These are phyloP conservation scores for Cryphonectria carpinicola DNA, from an alignment of 2,329 filamentous ascomycete genomes.

Conservation along the genomic window DNA sequence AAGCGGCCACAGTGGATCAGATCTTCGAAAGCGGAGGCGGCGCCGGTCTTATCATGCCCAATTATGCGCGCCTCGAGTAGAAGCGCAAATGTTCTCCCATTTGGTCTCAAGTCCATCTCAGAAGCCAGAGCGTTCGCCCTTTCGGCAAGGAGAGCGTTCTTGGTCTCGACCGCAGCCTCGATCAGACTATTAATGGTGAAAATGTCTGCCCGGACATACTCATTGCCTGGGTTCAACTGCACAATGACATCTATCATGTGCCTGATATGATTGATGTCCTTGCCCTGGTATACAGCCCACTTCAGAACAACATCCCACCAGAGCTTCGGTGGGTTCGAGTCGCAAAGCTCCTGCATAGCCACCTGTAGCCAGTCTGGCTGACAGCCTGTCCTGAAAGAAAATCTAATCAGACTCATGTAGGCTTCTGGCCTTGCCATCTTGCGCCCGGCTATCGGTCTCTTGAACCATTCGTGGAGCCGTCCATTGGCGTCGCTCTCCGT, in stretches of 20 bases:
- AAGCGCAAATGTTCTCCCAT: constrained; percentile 72
- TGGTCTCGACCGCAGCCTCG: constrained; percentile 68
- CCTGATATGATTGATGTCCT: constrained; percentile 71
- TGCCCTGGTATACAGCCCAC: constrained; percentile 73
- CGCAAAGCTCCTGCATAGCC: constrained; percentile 59
- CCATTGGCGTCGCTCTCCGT: constrained; percentile 62
- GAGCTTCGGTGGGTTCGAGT: constrained; percentile 52
- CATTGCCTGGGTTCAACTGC: constrained; percentile 50
- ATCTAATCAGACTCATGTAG: constrained; percentile 60
- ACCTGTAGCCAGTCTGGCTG: constrained; percentile 65
- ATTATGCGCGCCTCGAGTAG: constrained; percentile 78
- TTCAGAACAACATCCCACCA: constrained; percentile 76
- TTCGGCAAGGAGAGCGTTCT: constrained; percentile 73
- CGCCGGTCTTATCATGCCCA: constrained; percentile 72
- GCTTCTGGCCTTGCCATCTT: constrained; percentile 48
- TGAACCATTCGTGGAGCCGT: constrained; percentile 64
- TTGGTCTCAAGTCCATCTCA: constrained; percentile 66
- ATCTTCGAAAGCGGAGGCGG: constrained; percentile 66
- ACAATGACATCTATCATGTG: constrained; percentile 73
- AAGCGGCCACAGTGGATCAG: constrained; percentile 54
- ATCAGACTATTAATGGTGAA: constrained; percentile 79
- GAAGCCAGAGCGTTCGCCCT: constrained; percentile 70
- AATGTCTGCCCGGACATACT: constrained; percentile 62
- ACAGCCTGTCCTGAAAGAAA: constrained; percentile 59
- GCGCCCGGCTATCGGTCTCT: constrained; percentile 51